These are phyloP conservation scores for Pyrus bretschneideri DNA, from an alignment of 306 rosid species.

Conservation along the genomic window DNA sequence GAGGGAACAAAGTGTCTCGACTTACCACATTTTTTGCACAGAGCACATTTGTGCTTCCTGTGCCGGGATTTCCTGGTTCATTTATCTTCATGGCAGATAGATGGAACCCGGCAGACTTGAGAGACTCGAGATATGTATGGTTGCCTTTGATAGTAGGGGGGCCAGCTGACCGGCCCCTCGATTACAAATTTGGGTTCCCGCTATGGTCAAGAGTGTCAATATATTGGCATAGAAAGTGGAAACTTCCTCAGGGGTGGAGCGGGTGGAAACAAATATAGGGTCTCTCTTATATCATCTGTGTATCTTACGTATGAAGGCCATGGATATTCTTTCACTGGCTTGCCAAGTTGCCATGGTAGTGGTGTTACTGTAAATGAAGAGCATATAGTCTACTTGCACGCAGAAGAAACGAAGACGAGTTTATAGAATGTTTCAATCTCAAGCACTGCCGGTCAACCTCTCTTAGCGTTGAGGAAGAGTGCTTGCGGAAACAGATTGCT, in stretches of 20 bases:
- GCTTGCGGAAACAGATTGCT: constrained; percentile 14
- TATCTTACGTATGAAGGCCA: constrained; percentile 26
- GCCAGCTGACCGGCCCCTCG: constrained; percentile 71
- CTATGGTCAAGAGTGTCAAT: constrained; percentile 94
- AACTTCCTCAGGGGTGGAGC: constrained; percentile 69
- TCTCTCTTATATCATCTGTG: constrained; percentile 20
- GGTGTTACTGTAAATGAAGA: constrained; percentile 9
- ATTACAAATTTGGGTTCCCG: constrained; percentile 82
- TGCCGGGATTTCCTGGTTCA: constrained; percentile 55
- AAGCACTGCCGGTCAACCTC: constrained; percentile 14
- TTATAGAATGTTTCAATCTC: constrained; percentile 13
- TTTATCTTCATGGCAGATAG: constrained; percentile 87
- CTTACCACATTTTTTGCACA: constrained; percentile 81
- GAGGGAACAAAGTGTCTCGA: constrained; percentile 70
- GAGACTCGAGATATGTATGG: constrained; percentile 89
- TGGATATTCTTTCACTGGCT: constrained; percentile 27
- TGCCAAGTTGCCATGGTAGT: neutral
- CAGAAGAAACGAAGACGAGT: constrained; percentile 12
- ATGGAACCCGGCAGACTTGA: constrained; percentile 90
- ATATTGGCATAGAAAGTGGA: constrained; percentile 96
- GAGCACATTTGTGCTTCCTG: constrained; percentile 77
- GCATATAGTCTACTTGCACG: constrained; percentile 12
- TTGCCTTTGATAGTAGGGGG: constrained; percentile 91
- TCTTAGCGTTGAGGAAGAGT: constrained; percentile 25
- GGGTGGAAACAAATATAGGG: constrained; percentile 26